Base-by-base conservation (phyloP, 306 rosid genomes). In the Geum urbanum region DNA sequence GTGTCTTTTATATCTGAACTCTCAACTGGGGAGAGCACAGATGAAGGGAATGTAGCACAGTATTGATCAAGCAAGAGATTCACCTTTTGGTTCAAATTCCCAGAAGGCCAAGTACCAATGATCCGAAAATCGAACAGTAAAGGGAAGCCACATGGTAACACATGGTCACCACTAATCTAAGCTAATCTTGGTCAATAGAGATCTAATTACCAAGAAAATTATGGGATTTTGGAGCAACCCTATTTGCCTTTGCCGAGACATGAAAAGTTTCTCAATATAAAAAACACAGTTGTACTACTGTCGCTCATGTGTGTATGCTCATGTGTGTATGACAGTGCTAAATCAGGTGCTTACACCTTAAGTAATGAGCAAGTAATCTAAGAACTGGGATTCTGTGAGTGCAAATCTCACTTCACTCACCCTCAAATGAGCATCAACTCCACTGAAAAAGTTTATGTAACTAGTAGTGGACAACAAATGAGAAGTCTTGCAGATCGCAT, bases 401-500 rank as follows among this genome's bases (percentile, higher is more conserved):
- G 64, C 45, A 59, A 32, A 51, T 68, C 20, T 45, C 37, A 43
- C 48, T 6, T 67, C 57, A 18, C 39, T 10, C 27, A 24, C 27
- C 27, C 27, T 24, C 39, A 50, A 32, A n/a, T 5, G 60, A 3
- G 43, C 44, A 63, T 41, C 49, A 43, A 3, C 39, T 6, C n/a
- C 18, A 44, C 52, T 22, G 4, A 59, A 15, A 39, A 59, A 59
- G 64, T 32, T 14, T 59, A 59, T 59, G 63, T 59, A 37, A 4
- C 44, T 35, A 7, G 19, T 55, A 22, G 73, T 70, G 65, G 65
- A 70, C 43, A n/a, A 64, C 64, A 55, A 43, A 70, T 70, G 44
- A 57, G 55, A 55, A 43, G 40, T 22, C 9, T 2, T 70, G 73
- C 73, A 22, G 73, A 70, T 70, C 73, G 73, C 73, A 22, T 70